Base-by-base conservation (phyloP, 306 rosid genomes). In the Rubus parviflorus region DNA sequence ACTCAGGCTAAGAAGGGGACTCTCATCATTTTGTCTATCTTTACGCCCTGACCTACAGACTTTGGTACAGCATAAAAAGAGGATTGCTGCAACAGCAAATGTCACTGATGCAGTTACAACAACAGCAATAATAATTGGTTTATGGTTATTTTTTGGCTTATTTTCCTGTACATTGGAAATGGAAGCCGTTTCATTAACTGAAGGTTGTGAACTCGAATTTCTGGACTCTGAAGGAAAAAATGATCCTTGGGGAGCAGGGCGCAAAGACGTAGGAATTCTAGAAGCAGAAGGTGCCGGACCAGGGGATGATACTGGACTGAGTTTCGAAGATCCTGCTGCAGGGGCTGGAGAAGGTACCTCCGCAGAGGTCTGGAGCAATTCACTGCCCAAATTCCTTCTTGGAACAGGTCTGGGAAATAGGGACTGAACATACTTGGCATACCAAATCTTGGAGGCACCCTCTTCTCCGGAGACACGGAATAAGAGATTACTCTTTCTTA, bases 1-100 rank as follows among this genome's bases (percentile, higher is more conserved):
- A 87, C 91, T 92, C 88, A 88, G 51, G 89, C 89, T 87, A 73
- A 95, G 97, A 63, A 95, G 92, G 43, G 99, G 98, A 78, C 90
- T 92, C 77, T 92, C 94, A 82, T 95, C 99, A 70, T 75, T 92
- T 80, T 79, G 85, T 19, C 84, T 46, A 56, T 14, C 82, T 81
- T 47, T 73, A 52, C 70, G 78, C 25, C 86, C 82, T 23, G 40
- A 70, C 81, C 88, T 70, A 79, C 86, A 86, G 68, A 57, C 60
- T 76, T 80, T 78, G 78, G 69, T 49, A 85, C 75, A 92, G 80
- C 90, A 90, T 20, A 88, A 49, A 74, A 90, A 88, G 79, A 88
- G 49, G 78, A 87, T 45, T 37, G 85, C 84, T 74, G 86, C 96
- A 87, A 81, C 71, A 51, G 85, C 14, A 85, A 91, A 77, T 72